Evolutionary conservation across 805 yeast species (phyloP).

Genomic region (Pichia deserticola): DNA sequence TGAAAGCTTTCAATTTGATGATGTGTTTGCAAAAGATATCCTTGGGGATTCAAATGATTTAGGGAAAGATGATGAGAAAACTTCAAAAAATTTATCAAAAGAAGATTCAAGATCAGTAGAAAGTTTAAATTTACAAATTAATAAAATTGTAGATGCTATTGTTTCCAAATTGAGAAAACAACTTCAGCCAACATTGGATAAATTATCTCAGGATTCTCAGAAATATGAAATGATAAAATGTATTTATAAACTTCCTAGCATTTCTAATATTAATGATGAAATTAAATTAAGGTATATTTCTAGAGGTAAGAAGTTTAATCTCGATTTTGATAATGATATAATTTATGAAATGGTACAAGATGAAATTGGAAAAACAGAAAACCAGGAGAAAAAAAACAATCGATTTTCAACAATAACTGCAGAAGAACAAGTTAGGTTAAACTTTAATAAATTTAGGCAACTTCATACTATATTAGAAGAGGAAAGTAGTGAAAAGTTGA

Average conservation of each 20-base stretch:
- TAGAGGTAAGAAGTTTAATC: constrained; percentile 6
- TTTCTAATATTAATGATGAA: constrained; percentile 17
- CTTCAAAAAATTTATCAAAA: neutral
- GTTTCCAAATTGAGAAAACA: constrained; percentile 16
- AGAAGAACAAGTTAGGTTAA: constrained; percentile 8
- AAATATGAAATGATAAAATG: constrained; percentile 21
- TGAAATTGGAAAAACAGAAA: constrained; percentile 1
- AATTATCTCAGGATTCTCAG: constrained; percentile 13
- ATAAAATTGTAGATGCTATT: constrained; percentile 6
- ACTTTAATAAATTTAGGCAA: constrained; percentile 11
- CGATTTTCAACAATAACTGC: neutral
- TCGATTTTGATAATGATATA: constrained; percentile 10
- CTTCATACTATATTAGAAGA: constrained; percentile 12
- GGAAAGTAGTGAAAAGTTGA: neutral
- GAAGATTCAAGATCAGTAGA: neutral
- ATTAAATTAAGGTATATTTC: constrained; percentile 1
- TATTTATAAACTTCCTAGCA: constrained; percentile 23
- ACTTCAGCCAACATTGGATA: constrained; percentile 18
- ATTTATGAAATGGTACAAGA: constrained; percentile 5
- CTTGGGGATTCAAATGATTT: neutral
- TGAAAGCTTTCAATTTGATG: constrained; percentile 2
- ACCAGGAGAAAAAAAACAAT: neutral
- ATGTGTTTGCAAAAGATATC: constrained; percentile 2
- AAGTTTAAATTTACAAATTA: neutral
- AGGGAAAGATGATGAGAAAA: neutral